phyloP scores from a whole-genome alignment of 345 rosid species.

The Psidium friedrichsthalianum region DNA sequence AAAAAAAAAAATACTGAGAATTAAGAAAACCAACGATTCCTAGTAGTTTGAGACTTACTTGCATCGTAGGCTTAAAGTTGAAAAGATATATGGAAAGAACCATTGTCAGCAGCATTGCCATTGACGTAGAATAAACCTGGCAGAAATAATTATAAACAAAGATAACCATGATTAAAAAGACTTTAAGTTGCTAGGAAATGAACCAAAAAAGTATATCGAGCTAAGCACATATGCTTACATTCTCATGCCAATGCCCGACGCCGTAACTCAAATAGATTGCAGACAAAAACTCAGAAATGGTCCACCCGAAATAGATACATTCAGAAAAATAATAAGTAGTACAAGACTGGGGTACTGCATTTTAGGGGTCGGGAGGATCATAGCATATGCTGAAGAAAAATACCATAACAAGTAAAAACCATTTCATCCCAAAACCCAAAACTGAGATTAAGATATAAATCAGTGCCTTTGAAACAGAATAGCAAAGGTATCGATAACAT shows the following conservation, averaged over 20 bases:
- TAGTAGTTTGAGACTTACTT: slow-evolving; percentile 23
- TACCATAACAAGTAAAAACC: neutral
- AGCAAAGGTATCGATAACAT: neutral
- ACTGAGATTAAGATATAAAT: neutral
- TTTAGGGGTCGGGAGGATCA: neutral
- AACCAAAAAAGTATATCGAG: neutral
- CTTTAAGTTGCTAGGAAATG: neutral
- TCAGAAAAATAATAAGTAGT: neutral
- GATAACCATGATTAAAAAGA: neutral
- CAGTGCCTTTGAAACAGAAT: neutral
- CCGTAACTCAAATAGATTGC: neutral
- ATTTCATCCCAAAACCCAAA: neutral
- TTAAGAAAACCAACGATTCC: neutral
- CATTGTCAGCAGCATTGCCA: slow-evolving; percentile 87
- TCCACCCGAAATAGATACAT: neutral
- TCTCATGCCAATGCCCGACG: neutral
- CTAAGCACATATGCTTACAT: neutral
- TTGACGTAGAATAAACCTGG: slow-evolving; percentile 79
- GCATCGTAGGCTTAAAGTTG: slow-evolving; percentile 60
- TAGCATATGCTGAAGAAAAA: neutral
- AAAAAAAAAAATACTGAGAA: neutral
- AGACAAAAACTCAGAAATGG: neutral
- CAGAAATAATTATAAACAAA: neutral
- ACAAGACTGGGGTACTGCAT: neutral
- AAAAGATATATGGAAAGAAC: slow-evolving; percentile 62